Evolutionary conservation across 805 yeast species (phyloP).

Genomic region (Candida taoyuanica): DNA sequence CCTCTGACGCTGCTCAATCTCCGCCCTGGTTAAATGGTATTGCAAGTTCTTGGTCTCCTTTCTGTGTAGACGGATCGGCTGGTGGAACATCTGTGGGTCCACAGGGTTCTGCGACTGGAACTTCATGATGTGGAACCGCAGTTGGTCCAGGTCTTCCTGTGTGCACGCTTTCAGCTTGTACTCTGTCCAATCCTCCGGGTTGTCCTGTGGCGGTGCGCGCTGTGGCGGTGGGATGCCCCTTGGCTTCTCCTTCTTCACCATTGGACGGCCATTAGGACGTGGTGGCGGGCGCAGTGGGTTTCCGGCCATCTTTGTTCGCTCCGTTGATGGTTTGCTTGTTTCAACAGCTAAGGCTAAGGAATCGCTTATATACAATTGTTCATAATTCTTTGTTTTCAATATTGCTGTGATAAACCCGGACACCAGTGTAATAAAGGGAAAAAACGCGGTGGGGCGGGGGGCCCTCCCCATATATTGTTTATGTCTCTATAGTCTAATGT

Average conservation of each 20-base stretch:
- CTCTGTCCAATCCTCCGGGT: conserved; percentile 31
- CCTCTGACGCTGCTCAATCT: conserved; percentile 58
- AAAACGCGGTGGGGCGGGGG: too few relatives aligned
- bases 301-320: background rate
- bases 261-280: conserved; percentile 14
- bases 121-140: conserved; percentile 74
- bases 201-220: conserved; percentile 16
- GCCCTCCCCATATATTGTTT: too few relatives aligned
- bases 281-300: conserved; percentile 22
- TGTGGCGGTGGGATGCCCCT: conserved; percentile 14
- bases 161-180: conserved; percentile 64
- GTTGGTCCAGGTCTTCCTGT: conserved; percentile 62
- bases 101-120: conserved; percentile 71
- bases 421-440: too few relatives aligned
- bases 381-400: too few relatives aligned
- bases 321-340: too few relatives aligned
- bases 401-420: too few relatives aligned
- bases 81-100: conserved; percentile 68
- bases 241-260: conserved; percentile 11
- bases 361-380: too few relatives aligned
- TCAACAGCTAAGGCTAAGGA: too few relatives aligned
- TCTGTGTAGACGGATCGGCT: conserved; percentile 84
- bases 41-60: conserved; percentile 92
- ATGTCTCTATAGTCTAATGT: too few relatives aligned
- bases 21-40: conserved; percentile 75